These are phyloP conservation scores for Lipomyces lipofer DNA, from an alignment of 805 yeast genomes.

Conservation along the genomic window DNA sequence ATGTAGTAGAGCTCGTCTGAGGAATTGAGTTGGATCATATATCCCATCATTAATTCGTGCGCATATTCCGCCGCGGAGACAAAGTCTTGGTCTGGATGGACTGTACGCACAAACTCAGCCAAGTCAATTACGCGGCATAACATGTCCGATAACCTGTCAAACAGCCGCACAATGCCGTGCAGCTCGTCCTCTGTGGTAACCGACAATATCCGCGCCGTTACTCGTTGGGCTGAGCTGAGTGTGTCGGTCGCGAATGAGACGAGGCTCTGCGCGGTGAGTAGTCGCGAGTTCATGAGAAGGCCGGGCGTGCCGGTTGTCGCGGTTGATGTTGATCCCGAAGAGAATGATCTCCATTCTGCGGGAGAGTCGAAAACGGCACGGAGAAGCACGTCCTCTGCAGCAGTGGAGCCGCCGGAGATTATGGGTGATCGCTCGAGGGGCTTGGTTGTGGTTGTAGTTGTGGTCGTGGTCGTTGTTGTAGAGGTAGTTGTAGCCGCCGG, in stretches of 20 bases:
- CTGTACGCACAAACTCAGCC: constrained; percentile 84
- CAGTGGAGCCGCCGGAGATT: neutral
- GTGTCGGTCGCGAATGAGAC: constrained; percentile 65
- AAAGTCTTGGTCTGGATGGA: constrained; percentile 72
- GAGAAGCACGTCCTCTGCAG: constrained; percentile 30
- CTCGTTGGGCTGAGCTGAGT: constrained; percentile 59
- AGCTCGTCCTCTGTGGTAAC: constrained; percentile 43
- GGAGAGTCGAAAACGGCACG: constrained; percentile 32
- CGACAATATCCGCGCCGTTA: constrained; percentile 57
- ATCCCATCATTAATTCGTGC: constrained; percentile 86
- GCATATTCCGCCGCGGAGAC: constrained; percentile 80
- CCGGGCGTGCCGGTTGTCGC: constrained; percentile 46
- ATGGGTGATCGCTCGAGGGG: no score
- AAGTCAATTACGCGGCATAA: constrained; percentile 91
- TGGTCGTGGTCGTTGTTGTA: no score
- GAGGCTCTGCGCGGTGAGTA: constrained; percentile 71
- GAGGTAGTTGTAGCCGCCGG: no score
- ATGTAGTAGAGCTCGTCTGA: constrained; percentile 67
- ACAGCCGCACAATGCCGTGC: constrained; percentile 54
- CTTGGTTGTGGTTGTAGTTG: no score
- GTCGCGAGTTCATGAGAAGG: constrained; percentile 69
- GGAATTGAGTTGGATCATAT: constrained; percentile 90
- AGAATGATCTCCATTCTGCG: constrained; percentile 22
- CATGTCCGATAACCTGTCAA: constrained; percentile 84
- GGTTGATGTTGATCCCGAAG: neutral